Conservation (phyloP, 2,329 filamentous ascomycete species). For the Stachybotrys chlorohalonatus region DNA sequence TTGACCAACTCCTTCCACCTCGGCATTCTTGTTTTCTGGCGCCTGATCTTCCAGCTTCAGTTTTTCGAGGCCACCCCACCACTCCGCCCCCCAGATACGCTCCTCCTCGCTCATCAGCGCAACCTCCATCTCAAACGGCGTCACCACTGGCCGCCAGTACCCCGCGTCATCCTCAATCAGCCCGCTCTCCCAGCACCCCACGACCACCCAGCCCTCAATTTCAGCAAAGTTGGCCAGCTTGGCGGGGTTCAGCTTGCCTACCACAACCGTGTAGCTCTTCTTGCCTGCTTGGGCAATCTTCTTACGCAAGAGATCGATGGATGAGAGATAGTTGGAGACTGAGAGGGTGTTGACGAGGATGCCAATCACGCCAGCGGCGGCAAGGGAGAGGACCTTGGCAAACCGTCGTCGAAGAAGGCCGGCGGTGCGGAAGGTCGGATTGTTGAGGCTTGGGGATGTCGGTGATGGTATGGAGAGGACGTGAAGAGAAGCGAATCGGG, state of each 20-base stretch:
- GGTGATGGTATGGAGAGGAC: conserved; percentile 61
- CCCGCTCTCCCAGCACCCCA: conserved; percentile 96
- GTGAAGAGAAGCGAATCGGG: conserved; percentile 68
- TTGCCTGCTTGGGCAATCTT: conserved; percentile 75
- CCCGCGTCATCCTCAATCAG: conserved; percentile 74
- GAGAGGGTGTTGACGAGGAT: conserved; percentile 94
- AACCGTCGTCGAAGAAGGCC: conserved; percentile 73
- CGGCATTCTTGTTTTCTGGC: conserved; percentile 4
- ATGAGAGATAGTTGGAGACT: conserved; percentile 80
- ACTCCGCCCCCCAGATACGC: conserved; percentile 77
- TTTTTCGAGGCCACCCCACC: conserved; percentile 78
- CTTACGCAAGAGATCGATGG: conserved; percentile 62
- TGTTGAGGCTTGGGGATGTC: conserved; percentile 38
- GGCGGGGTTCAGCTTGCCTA: conserved; percentile 90
- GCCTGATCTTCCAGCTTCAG: conserved; percentile 38
- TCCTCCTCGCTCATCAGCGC: conserved; percentile 67
- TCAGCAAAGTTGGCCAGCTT: conserved; percentile 97
- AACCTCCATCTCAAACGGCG: conserved; percentile 84
- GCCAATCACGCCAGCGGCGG: conserved; percentile 76
- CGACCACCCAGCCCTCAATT: conserved; percentile 91
- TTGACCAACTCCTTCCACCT: conserved; percentile 9
- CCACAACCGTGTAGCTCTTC: conserved; percentile 93
- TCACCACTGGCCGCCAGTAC: conserved; percentile 84
- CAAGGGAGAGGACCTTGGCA: conserved; percentile 71
- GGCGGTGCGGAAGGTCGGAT: conserved; percentile 34